phyloP scores from a whole-genome alignment of 2,329 filamentous ascomycete species.

The Hirsutella thompsonii region DNA sequence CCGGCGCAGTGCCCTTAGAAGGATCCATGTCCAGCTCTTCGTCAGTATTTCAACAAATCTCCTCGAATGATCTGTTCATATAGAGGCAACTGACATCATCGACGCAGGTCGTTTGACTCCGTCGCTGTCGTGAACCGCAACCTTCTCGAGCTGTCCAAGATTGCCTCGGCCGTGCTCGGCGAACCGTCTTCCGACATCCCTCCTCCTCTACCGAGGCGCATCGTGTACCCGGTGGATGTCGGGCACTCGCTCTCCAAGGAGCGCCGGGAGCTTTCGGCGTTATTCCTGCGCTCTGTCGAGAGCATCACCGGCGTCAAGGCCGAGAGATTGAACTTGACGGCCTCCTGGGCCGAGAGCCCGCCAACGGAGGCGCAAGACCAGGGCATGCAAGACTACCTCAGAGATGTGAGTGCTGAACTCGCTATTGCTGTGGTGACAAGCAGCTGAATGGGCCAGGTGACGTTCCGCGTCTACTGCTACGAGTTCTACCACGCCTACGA shows the following conservation, averaged over 20 bases:
- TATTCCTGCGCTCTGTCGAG: conserved; percentile 15
- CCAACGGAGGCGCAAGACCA: conserved; percentile 10
- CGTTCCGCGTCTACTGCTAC: conserved; percentile 17
- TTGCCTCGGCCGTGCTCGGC: conserved; percentile 8
- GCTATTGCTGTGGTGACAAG: not conserved
- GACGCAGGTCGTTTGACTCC: conserved; percentile 8
- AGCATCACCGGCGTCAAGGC: conserved; percentile 7
- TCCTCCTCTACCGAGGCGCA: conserved; percentile 4
- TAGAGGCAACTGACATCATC: not conserved
- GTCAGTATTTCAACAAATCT: conserved; percentile 10
- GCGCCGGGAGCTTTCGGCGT: conserved; percentile 4
- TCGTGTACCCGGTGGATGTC: conserved; percentile 16
- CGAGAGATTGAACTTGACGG: conserved; percentile 8
- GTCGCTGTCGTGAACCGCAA: conserved; percentile 12
- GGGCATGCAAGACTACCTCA: conserved; percentile 14
- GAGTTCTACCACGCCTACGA: conserved; percentile 19
- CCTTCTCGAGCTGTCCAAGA: conserved; percentile 11
- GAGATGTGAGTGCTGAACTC: conserved; percentile 10
- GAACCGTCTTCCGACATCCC: not conserved
- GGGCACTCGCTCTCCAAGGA: not conserved
- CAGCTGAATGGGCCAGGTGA: conserved; percentile 9
- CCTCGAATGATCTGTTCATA: not conserved
- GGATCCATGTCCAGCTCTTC: conserved; percentile 7
- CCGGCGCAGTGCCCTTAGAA: conserved; percentile 4
- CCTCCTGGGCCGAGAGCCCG: conserved; percentile 10